Evolutionary conservation across 2,329 filamentous ascomycete genomes (phyloP).

Genomic region (Curvularia sp.): DNA sequence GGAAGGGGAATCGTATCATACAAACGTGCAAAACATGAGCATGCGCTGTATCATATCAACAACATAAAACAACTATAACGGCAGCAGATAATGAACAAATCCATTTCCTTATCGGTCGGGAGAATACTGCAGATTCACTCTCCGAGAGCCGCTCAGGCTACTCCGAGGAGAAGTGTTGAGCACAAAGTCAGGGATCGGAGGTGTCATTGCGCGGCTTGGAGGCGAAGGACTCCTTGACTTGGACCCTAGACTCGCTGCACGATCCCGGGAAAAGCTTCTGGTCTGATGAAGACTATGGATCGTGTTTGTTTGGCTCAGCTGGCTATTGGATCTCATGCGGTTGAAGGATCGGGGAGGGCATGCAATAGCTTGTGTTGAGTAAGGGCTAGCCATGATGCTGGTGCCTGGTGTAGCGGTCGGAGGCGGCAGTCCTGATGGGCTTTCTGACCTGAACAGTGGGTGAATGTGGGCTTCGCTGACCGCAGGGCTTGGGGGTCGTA

Average conservation of each 20-base stretch:
- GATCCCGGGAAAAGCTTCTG: slow-evolving; percentile 33
- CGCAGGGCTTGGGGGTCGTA: slow-evolving; percentile 49
- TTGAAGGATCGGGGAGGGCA: slow-evolving; percentile 45
- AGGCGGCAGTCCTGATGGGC: slow-evolving; percentile 64
- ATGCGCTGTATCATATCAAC: slow-evolving; percentile 8
- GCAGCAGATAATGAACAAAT: background rate
- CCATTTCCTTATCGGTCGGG: slow-evolving; percentile 25
- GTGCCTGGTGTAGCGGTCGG: slow-evolving; percentile 71
- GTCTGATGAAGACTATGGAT: slow-evolving; percentile 33
- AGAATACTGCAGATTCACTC: slow-evolving; percentile 37
- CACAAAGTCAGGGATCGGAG: slow-evolving; percentile 54
- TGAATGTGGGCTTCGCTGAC: slow-evolving; percentile 74
- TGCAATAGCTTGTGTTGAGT: slow-evolving; percentile 68
- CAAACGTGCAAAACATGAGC: slow-evolving; percentile 15
- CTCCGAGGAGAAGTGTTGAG: slow-evolving; percentile 51
- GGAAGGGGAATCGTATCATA: slow-evolving; percentile 19
- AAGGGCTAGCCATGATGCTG: slow-evolving; percentile 72
- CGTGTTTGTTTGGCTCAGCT: slow-evolving; percentile 20
- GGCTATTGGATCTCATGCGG: slow-evolving; percentile 48
- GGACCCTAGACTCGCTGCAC: slow-evolving; percentile 27
- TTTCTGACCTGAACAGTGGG: slow-evolving; percentile 77
- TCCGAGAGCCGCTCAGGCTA: slow-evolving; percentile 44
- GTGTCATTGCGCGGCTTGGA: slow-evolving; percentile 49
- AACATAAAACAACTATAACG: background rate
- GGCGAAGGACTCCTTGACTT: slow-evolving; percentile 45